Evolutionary conservation across 2,329 filamentous ascomycete species (phyloP), one percentile per base, ranked within the genome.

Genomic region (Pestalotiopsis sp.): DNA sequence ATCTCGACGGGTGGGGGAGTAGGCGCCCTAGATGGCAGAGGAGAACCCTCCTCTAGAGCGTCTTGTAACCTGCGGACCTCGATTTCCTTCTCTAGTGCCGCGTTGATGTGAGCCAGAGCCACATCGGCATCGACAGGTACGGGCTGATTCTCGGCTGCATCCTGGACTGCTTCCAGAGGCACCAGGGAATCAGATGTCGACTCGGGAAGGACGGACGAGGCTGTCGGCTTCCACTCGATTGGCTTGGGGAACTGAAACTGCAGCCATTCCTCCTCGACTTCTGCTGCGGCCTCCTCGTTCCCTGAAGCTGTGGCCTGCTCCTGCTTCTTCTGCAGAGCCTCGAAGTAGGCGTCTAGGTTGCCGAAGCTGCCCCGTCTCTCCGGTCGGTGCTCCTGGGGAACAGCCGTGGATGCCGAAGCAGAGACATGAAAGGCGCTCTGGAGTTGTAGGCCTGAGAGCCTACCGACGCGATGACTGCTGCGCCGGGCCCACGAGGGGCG

Each of bases 191-290:
- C 85, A 73, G 88, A 87, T 74, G 85, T 86, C 69, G 90, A 87
- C 23, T 90, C 75, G 63, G 75, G 86, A 52, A 89, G 83, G 59
- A 88, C 85, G 41, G 87, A 83, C 31, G 85, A 83, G 4, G 85
- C 83, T 25, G 83, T 82, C 2, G 90, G 87, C 84, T 96, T 95
- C 93, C 95, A 97, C 78, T 96, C 95, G 75, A 98, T 93, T 72
- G 91, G 89, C 80, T 94, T 92, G 68, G 92, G 92, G 79, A 97
- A 95, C 80, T 97, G 93, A 76, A 94, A 97, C 79, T 97, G 94
- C 58, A 91, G 91, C 94, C 94, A 97, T 79, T 98, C 95, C 73
- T 92, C 90, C 65, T 94, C 92, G 62, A 90, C 83, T 49, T 88
- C 87, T 23, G 86, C 83, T n/a, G 68, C 71, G 65, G 76, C 75